Percentiles rank a stretch among this genome's conserved stretches.
phyloP scores from a whole-genome alignment of 2,329 filamentous ascomycete genomes.

The Penicillium sp. region DNA sequence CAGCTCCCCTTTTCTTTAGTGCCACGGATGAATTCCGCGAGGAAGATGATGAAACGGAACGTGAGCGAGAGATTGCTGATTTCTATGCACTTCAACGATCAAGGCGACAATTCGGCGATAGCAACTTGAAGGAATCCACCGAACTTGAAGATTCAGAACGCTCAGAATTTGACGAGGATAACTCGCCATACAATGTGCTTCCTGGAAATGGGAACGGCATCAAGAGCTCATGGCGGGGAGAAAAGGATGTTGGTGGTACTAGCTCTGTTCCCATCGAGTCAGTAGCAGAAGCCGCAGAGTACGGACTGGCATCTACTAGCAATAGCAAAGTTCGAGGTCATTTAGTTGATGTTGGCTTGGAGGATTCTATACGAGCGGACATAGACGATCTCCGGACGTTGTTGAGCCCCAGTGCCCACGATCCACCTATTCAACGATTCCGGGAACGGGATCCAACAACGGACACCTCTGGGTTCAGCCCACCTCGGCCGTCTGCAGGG shows the following conservation, averaged over 20 bases:
- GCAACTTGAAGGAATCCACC: slow-evolving; percentile 78
- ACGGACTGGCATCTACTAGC: slow-evolving; percentile 31
- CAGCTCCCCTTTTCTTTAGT: slow-evolving; percentile 92
- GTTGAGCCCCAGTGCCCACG: slow-evolving; percentile 44
- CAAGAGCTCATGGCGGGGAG: slow-evolving; percentile 57
- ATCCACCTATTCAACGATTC: slow-evolving; percentile 58
- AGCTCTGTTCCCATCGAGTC: slow-evolving; percentile 39
- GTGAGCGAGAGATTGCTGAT: slow-evolving; percentile 88
- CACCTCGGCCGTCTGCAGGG: slow-evolving; percentile 50
- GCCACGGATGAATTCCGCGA: slow-evolving; percentile 86
- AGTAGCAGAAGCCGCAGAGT: slow-evolving; percentile 37
- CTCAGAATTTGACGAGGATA: slow-evolving; percentile 55
- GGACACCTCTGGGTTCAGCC: slow-evolving; percentile 39
- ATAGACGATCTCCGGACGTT: slow-evolving; percentile 44
- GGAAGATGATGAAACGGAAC: slow-evolving; percentile 88
- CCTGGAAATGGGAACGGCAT: slow-evolving; percentile 52
- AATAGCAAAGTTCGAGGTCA: slow-evolving; percentile 60
- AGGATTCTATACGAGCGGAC: slow-evolving; percentile 57
- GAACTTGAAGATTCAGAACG: slow-evolving; percentile 71
- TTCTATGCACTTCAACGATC: slow-evolving; percentile 89
- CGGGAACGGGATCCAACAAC: slow-evolving; percentile 45
- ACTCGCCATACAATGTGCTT: slow-evolving; percentile 38
- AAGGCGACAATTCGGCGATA: slow-evolving; percentile 80
- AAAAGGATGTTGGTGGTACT: slow-evolving; percentile 43
- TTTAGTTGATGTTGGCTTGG: slow-evolving; percentile 85